Conservation (phyloP, 495 filamentous ascomycete genomes). For the Lasiosphaeria miniovina region DNA sequence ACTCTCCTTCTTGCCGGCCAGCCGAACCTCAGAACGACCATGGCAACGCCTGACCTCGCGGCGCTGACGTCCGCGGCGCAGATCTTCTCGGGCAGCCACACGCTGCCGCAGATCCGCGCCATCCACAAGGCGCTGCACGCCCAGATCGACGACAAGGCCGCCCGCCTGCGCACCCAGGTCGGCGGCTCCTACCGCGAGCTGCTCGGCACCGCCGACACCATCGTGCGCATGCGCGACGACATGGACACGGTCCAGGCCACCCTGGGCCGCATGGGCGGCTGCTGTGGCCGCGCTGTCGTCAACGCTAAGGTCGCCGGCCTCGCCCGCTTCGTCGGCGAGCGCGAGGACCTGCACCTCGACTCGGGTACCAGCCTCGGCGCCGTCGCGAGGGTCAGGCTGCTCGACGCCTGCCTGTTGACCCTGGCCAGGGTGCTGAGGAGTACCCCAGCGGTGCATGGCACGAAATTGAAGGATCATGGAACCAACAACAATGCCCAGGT, state of each 20-base stretch:
- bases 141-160: slow-evolving; percentile 72
- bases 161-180: slow-evolving; percentile 84
- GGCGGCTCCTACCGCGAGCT: slow-evolving; percentile 92
- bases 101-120: slow-evolving; percentile 61
- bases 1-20: background rate
- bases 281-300: slow-evolving; percentile 72
- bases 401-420: slow-evolving; percentile 40
- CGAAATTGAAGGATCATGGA: background rate
- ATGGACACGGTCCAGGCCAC: slow-evolving; percentile 70
- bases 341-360: slow-evolving; percentile 42
- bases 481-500: background rate
- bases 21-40: background rate
- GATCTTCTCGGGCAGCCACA: slow-evolving; percentile 68
- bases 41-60: slow-evolving; percentile 36
- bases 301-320: slow-evolving; percentile 65
- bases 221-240: slow-evolving; percentile 79
- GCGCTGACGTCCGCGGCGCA: slow-evolving; percentile 62
- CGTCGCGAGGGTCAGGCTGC: slow-evolving; percentile 39
- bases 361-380: slow-evolving; percentile 22
- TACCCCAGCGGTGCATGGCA: too few relatives aligned
- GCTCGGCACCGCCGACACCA: slow-evolving; percentile 86
- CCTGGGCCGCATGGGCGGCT: slow-evolving; percentile 67
- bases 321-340: slow-evolving; percentile 51
- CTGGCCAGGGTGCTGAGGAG: slow-evolving; percentile 32
- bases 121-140: slow-evolving; percentile 53